phyloP scores from a whole-genome alignment of 164 flowering plant genomes.

The Cinnamomum chago region DNA sequence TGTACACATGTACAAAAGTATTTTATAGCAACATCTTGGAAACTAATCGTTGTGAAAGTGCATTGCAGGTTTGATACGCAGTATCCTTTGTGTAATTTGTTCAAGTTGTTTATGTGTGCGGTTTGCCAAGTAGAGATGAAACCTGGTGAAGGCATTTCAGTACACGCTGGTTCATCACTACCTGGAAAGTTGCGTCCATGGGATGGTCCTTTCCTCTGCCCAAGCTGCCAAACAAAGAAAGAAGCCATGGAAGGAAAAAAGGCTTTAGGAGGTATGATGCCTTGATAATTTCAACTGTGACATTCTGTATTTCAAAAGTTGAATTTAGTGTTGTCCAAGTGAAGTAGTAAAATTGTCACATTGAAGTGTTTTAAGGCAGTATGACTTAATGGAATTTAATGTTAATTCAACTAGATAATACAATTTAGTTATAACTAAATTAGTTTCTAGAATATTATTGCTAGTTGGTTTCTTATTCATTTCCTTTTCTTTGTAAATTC shows the following conservation, averaged over 20 bases:
- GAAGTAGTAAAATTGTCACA: neutral
- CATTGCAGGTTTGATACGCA: slow-evolving; percentile 77
- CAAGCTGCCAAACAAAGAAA: slow-evolving; percentile 83
- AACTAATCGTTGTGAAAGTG: neutral
- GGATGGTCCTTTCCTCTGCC: slow-evolving; percentile 98
- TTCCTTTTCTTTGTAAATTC: neutral
- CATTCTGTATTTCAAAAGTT: neutral
- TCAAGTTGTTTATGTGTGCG: slow-evolving; percentile 91
- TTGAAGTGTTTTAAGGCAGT: neutral
- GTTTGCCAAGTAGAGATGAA: slow-evolving; percentile 90
- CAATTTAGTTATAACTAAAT: no score
- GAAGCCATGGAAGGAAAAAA: slow-evolving; percentile 99
- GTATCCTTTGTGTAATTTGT: slow-evolving; percentile 93
- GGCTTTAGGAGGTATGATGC: slow-evolving; percentile 48
- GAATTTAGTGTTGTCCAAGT: neutral
- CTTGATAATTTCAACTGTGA: neutral
- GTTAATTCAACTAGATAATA: no score
- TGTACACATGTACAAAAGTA: neutral
- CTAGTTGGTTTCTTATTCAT: neutral
- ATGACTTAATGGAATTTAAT: no score
- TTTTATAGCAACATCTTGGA: neutral
- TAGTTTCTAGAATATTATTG: no score
- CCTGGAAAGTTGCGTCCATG: slow-evolving; percentile 69
- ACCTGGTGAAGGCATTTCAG: slow-evolving; percentile 88
- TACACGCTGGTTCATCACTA: slow-evolving; percentile 64